Evolutionary conservation across 2,329 filamentous ascomycete species (phyloP).

Genomic region (Polytolypa hystricis): DNA sequence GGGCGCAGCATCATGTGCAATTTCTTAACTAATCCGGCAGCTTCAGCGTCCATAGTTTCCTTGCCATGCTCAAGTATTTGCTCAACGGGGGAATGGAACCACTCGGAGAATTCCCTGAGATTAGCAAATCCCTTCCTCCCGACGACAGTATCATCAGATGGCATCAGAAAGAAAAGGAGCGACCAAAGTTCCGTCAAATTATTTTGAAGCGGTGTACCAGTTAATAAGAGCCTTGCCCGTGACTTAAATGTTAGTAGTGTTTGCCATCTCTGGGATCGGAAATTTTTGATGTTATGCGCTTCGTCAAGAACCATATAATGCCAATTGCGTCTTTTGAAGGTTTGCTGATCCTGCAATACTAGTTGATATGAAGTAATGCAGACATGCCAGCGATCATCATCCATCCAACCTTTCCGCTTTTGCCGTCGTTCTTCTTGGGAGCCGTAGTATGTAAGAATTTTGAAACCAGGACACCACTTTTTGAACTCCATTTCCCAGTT

Average conservation of each 20-base stretch:
- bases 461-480: conserved; percentile 94
- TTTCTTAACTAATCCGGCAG: conserved; percentile 80
- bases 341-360: conserved; percentile 83
- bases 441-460: conserved; percentile 94
- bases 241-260: conserved; percentile 90
- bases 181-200: conserved; percentile 97
- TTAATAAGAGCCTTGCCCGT: conserved; percentile 72
- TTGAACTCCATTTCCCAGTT: conserved; percentile 99
- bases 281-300: conserved; percentile 99
- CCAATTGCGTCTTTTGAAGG: conserved; percentile 87
- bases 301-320: conserved; percentile 98
- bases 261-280: conserved; percentile 95
- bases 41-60: conserved; percentile 89
- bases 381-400: conserved; percentile 90
- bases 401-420: conserved; percentile 87
- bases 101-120: conserved; percentile 89
- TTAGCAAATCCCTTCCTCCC: conserved; percentile 85
- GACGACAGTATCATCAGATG: conserved; percentile 60
- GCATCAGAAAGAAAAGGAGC: conserved; percentile 90
- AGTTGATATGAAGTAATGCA: conserved; percentile 97
- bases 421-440: conserved; percentile 81
- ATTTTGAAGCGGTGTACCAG: conserved; percentile 91
- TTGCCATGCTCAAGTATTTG: conserved; percentile 92
- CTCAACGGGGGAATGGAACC: conserved; percentile 89
- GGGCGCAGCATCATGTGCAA: conserved; percentile 88